Base-by-base conservation (phyloP, 345 rosid species). In the Populus pruinosa region DNA sequence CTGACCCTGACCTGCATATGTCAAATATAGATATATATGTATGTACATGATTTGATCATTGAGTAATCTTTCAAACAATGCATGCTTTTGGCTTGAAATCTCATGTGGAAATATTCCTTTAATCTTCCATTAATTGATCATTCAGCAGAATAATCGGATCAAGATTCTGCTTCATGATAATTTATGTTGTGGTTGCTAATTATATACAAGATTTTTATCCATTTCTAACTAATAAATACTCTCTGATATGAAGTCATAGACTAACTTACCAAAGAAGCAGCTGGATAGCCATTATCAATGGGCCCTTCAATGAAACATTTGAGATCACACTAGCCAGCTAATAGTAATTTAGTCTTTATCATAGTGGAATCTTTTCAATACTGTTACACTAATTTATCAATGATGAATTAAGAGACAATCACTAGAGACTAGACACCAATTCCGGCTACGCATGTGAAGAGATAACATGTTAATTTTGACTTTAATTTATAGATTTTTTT, bases 1-100 rank as follows among this genome's bases (percentile, higher is more conserved):
- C 70, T 56, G 6, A 55, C 83, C 78, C 73, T 73, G 76, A 70
- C 62, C 72, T 86, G 83, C 81, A 86, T 33, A 81, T 83, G 74
- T 49, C 64, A 77, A 49, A 36, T 31, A 78, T 68, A 53, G 23
- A 69, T 8, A 69, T 5, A 74, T 27, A 13, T 73, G 67, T 77
- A 74, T 74, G 85, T 80, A 75, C 75, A 85, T 80, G 73, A 69
- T 27, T 74, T 76, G 81, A 72, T 73, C 76, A 73, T 73, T 63
- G 81, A 71, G 80, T 11, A 71, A 72, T 70, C 64, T 74, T 71
- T 23, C 38, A 63, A 53, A 13, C 41, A 79, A 69, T 69, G 80
- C 77, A 67, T 66, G 74, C 64, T 10, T 10, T 23, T 59, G 69
- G 23, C 38, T 75, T 23, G 64, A 59, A 59, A 59, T 23, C n/a